Percentiles rank a stretch among this genome's conserved stretches.
Evolutionary conservation across 306 rosid genomes (phyloP).

Genomic region (Dicorynia guianensis): DNA sequence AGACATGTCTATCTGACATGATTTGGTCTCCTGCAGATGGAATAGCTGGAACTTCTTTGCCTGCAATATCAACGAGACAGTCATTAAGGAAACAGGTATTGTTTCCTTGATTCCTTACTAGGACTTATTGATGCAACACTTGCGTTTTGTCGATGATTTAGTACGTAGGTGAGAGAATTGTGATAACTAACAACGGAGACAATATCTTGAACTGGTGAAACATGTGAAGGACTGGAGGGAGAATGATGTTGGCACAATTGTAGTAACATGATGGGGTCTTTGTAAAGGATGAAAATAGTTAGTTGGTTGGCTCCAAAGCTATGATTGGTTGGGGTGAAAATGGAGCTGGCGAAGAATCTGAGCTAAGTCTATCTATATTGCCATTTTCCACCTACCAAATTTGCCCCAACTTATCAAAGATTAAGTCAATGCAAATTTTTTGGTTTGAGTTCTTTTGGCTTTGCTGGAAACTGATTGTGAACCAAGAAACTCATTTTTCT

Average conservation of each 20-base stretch:
- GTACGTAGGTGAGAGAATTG: slow-evolving; percentile 10
- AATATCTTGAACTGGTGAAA: background rate
- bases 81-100: slow-evolving; percentile 87
- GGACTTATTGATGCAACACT: slow-evolving; percentile 1
- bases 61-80: slow-evolving; percentile 84
- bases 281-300: background rate
- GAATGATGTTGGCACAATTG: background rate
- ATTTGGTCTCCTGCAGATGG: slow-evolving; percentile 67
- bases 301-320: too few relatives aligned
- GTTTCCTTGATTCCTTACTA: slow-evolving; percentile 27
- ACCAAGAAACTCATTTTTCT: too few relatives aligned
- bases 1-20: background rate
- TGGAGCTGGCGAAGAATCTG: too few relatives aligned
- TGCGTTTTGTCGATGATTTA: slow-evolving; percentile 21
- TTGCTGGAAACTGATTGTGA: too few relatives aligned
- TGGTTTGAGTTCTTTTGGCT: too few relatives aligned
- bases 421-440: too few relatives aligned
- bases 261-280: background rate
- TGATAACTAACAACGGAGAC: slow-evolving; percentile 12
- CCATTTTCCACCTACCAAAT: too few relatives aligned
- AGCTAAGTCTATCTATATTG: too few relatives aligned
- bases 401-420: too few relatives aligned
- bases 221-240: background rate
- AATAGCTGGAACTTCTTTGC: slow-evolving; percentile 99
- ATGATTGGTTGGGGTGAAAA: too few relatives aligned